A percentile compares a stretch with the other conserved stretches of the same genome.
These are phyloP conservation scores for Claviceps sp. DNA, from an alignment of 2,329 filamentous ascomycete species.

Conservation along the genomic window DNA sequence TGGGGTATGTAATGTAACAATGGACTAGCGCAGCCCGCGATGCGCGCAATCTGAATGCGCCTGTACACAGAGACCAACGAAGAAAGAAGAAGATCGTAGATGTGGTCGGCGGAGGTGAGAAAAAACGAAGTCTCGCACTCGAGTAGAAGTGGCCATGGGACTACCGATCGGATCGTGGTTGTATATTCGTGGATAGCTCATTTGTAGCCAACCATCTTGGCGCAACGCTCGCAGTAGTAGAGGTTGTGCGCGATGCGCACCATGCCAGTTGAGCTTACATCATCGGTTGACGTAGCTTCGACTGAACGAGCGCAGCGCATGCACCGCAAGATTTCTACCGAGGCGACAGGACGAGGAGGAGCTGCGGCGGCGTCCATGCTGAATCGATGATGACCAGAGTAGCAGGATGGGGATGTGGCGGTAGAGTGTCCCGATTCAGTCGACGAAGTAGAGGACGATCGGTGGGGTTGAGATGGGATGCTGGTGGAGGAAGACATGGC, in stretches of 20 bases:
- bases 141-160: neutral
- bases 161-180: no score
- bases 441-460: slow-evolving; percentile 16
- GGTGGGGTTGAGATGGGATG: slow-evolving; percentile 9
- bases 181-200: slow-evolving; percentile 20
- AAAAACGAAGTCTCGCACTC: neutral
- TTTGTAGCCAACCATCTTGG: slow-evolving; percentile 49
- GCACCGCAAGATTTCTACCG: slow-evolving; percentile 48
- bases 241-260: slow-evolving; percentile 51
- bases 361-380: slow-evolving; percentile 34
- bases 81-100: neutral
- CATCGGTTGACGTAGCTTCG: slow-evolving; percentile 48
- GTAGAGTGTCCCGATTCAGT: slow-evolving; percentile 29
- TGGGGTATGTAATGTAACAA: neutral
- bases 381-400: slow-evolving; percentile 21
- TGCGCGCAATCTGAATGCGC: neutral
- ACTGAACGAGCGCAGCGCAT: slow-evolving; percentile 47
- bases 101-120: neutral
- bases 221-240: slow-evolving; percentile 53
- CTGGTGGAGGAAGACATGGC: slow-evolving; percentile 7
- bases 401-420: slow-evolving; percentile 19
- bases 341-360: slow-evolving; percentile 29
- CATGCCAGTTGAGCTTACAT: slow-evolving; percentile 45
- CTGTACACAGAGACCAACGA: no score
- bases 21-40: neutral